phyloP scores from a whole-genome alignment of 441 rosid species.

The Raphanus hybrid region DNA sequence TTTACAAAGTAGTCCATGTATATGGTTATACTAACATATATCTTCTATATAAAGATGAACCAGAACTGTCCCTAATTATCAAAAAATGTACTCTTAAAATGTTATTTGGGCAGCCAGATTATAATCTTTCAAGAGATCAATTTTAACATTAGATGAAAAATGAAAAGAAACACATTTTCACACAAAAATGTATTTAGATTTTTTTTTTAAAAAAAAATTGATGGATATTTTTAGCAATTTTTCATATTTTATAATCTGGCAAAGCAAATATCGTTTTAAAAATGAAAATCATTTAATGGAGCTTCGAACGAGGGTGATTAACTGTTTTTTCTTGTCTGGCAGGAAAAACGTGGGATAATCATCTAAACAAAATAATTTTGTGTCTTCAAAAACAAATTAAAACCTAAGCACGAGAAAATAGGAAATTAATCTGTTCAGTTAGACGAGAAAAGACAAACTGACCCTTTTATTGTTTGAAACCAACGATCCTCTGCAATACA shows the following conservation, averaged over 20 bases:
- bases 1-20: background rate
- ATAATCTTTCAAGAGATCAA: background rate
- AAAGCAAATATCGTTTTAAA: background rate
- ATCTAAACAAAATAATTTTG: background rate
- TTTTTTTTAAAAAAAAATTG: background rate
- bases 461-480: conserved; percentile 27
- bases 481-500: conserved; percentile 13
- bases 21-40: background rate
- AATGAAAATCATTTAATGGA: background rate
- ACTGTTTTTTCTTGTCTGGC: conserved; percentile 1
- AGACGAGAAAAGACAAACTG: background rate
- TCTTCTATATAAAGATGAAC: background rate
- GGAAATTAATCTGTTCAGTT: conserved; percentile 26
- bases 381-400: background rate
- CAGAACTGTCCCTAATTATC: background rate
- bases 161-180: background rate
- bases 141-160: background rate
- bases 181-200: background rate
- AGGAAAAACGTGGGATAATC: background rate
- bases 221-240: background rate
- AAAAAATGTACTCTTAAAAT: background rate
- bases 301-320: background rate
- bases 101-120: background rate
- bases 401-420: conserved; percentile 13
- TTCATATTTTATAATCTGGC: conserved; percentile 2